Evolutionary conservation across 2,329 filamentous ascomycete species (phyloP).

Genomic region (Albophoma yamanashiensis): DNA sequence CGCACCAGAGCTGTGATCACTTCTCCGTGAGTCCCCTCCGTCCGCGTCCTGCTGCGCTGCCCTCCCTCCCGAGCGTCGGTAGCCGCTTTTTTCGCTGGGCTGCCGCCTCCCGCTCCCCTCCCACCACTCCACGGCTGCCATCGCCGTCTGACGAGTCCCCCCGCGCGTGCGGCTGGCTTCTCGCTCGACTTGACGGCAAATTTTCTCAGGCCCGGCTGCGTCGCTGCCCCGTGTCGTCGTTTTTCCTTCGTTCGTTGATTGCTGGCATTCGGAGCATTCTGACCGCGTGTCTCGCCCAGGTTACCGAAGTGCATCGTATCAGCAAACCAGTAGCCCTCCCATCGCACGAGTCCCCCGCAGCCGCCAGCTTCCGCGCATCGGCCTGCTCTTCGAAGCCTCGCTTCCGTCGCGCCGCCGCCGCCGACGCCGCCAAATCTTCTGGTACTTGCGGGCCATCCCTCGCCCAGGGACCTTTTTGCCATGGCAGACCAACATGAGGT

Average conservation of each 20-base stretch:
- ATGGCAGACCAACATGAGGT: slow-evolving; percentile 72
- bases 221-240: background rate
- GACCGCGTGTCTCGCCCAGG: slow-evolving; percentile 6
- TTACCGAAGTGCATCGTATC: slow-evolving; percentile 22
- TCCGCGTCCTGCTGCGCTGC: slow-evolving; percentile 6
- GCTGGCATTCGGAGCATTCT: background rate
- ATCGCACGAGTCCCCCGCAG: slow-evolving; percentile 16
- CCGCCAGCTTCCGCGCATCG: slow-evolving; percentile 17
- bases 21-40: slow-evolving; percentile 24
- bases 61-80: slow-evolving; percentile 2
- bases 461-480: slow-evolving; percentile 24
- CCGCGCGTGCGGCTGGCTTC: background rate
- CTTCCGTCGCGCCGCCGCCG: slow-evolving; percentile 13
- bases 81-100: slow-evolving; percentile 4
- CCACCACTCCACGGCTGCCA: background rate
- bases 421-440: slow-evolving; percentile 6
- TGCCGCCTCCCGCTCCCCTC: slow-evolving; percentile 4
- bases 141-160: background rate
- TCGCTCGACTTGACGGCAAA: background rate
- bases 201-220: background rate
- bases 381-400: slow-evolving; percentile 14
- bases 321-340: slow-evolving; percentile 12
- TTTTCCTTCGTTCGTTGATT: background rate
- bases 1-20: slow-evolving; percentile 24
- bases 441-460: slow-evolving; percentile 28